These are phyloP conservation scores for Hanseniaspora nectarophila DNA, from an alignment of 805 yeast species.

Conservation along the genomic window DNA sequence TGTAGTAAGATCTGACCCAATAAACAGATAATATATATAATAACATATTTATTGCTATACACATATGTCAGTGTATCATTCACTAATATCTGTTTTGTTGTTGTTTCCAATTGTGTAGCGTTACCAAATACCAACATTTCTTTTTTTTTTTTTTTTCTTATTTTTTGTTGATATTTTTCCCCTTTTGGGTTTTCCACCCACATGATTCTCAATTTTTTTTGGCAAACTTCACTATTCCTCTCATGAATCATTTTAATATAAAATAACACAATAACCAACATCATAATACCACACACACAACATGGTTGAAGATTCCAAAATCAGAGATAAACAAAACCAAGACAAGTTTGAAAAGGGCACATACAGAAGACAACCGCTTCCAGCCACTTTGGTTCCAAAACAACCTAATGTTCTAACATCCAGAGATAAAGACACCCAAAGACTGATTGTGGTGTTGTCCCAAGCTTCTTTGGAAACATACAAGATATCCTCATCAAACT, in stretches of 20 bases:
- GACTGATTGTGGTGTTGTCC: constrained; percentile 86
- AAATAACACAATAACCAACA: too few species aligned
- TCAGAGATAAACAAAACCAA: constrained; percentile 33
- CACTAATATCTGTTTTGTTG: too few species aligned
- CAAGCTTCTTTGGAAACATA: constrained; percentile 95
- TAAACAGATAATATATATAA: too few species aligned
- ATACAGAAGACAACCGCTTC: constrained; percentile 26
- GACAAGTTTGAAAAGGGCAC: constrained; percentile 25
- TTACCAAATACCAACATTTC: too few species aligned
- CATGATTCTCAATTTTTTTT: background rate
- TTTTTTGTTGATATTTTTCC: background rate
- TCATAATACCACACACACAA: constrained; percentile 4
- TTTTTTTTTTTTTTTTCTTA: background rate
- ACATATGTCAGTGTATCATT: too few species aligned
- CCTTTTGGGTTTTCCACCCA: constrained; percentile 22
- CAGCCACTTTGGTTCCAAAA: constrained; percentile 75
- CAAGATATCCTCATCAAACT: constrained; percentile 67
- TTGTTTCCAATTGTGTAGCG: too few species aligned
- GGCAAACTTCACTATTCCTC: background rate
- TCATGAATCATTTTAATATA: too few species aligned
- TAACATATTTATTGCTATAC: too few species aligned
- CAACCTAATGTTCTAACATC: constrained; percentile 75
- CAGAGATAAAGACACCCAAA: constrained; percentile 71
- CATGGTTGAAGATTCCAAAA: constrained; percentile 40
- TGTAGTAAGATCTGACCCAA: too few species aligned